phyloP scores from a whole-genome alignment of 2,329 filamentous ascomycete genomes.

The Pseudocercospora fijiensis region DNA sequence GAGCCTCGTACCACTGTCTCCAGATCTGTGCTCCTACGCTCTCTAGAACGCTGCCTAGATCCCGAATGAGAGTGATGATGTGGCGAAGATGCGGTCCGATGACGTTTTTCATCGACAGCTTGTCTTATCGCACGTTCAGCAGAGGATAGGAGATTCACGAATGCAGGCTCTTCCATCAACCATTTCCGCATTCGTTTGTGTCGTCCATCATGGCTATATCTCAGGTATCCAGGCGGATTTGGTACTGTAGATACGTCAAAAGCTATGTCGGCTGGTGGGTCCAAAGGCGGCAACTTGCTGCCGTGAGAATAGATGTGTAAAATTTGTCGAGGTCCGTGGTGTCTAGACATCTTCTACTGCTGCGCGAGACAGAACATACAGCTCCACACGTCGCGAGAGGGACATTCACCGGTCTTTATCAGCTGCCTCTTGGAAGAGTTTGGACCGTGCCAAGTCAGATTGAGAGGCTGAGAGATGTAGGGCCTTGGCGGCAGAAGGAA shows the following conservation, averaged over 20 bases:
- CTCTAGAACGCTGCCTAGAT: background rate
- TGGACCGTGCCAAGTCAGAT: background rate
- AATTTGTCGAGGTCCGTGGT: background rate
- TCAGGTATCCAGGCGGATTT: background rate
- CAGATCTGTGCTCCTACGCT: background rate
- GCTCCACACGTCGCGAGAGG: background rate
- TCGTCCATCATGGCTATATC: conserved; percentile 2
- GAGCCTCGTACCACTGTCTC: background rate
- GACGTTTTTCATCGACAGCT: background rate
- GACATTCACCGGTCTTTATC: background rate
- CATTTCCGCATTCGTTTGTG: background rate
- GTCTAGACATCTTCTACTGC: background rate
- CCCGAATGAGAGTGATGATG: background rate
- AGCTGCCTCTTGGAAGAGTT: background rate
- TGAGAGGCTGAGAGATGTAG: background rate
- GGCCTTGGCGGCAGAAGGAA: background rate
- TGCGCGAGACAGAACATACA: background rate
- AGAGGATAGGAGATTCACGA: background rate
- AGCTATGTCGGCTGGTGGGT: conserved; percentile 1
- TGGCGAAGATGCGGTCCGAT: background rate
- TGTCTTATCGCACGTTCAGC: background rate
- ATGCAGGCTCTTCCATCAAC: background rate
- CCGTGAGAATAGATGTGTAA: background rate
- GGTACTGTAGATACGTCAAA: conserved; percentile 5
- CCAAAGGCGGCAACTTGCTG: conserved; percentile 1